Conservation (phyloP, 805 yeast species). For the Metschnikowia cubensis region DNA sequence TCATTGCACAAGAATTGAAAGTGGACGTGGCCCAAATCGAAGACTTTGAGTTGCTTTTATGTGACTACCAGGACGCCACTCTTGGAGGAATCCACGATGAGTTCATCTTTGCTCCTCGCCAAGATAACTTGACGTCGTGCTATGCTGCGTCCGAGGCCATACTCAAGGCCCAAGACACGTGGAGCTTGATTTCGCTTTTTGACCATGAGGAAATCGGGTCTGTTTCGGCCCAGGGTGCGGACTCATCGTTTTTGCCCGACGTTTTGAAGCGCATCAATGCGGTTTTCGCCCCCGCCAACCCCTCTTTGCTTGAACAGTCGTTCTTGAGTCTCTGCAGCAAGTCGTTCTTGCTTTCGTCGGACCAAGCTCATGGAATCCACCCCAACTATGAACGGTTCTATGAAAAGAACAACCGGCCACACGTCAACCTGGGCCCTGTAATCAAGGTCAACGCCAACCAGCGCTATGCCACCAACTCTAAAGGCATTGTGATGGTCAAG, state of each 20-base stretch:
- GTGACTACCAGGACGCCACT: slow-evolving; percentile 77
- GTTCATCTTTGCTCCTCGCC: slow-evolving; percentile 85
- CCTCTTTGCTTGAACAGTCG: slow-evolving; percentile 37
- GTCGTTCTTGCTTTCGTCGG: slow-evolving; percentile 87
- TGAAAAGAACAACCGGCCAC: slow-evolving; percentile 76
- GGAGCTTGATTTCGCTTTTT: slow-evolving; percentile 70
- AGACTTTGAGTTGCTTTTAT: slow-evolving; percentile 85
- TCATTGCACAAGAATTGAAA: slow-evolving; percentile 62
- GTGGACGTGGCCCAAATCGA: slow-evolving; percentile 59
- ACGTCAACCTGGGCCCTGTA: slow-evolving; percentile 85
- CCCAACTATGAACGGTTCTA: slow-evolving; percentile 81
- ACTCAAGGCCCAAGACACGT: slow-evolving; percentile 47
- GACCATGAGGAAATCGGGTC: slow-evolving; percentile 98
- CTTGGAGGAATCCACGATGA: slow-evolving; percentile 90
- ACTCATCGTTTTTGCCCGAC: slow-evolving; percentile 83
- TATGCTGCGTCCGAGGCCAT: slow-evolving; percentile 74
- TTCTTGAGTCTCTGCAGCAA: slow-evolving; percentile 13
- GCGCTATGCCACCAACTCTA: slow-evolving; percentile 89
- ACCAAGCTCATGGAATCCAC: slow-evolving; percentile 96
- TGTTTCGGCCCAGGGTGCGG: slow-evolving; percentile 93
- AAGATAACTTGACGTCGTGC: slow-evolving; percentile 88
- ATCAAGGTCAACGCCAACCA: slow-evolving; percentile 93
- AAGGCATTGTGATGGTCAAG: slow-evolving; percentile 78
- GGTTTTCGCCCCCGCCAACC: slow-evolving; percentile 19
- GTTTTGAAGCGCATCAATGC: slow-evolving; percentile 63